Base-by-base conservation (phyloP, 306 rosid species). In the Pterocarpus santalinus region DNA sequence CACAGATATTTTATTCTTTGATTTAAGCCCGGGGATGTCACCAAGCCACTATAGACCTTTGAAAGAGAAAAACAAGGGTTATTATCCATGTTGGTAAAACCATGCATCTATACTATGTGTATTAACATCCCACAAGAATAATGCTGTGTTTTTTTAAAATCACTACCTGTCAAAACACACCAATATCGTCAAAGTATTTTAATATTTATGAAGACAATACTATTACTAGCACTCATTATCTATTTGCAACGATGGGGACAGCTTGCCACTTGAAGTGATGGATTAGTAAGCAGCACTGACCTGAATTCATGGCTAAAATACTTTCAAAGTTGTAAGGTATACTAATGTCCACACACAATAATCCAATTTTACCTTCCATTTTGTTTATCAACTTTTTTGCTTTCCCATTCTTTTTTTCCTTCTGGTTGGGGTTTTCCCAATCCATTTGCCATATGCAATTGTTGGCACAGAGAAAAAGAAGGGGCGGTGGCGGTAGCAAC, bases 361-460 rank as follows among this genome's bases (percentile, higher is more conserved):
- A 65, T 58, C 77, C 76, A 83, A 65, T 34, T 71, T 35, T 22
- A 69, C 57, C 14, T 5, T 11, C 3, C 75, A 67, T 35, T 38
- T 61, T 22, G 34, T 69, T n/a, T 44, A 13, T 41, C 78, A 17
- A 32, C 39, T 60, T 67, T 76, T 56, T 36, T 16, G 1, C 5
- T 49, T 36, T 32, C 28, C 46, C 1, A 4, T 10, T 30, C 5
- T 5, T 15, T 66, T 65, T 44, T 14, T 35, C 8, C 16, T 32
- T 10, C 28, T 22, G 7, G 13, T 35, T 77, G 53, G 65, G 46
- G 38, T 36, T 64, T 72, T 72, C 22, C 76, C 33, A 12, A 46
- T 72, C 83, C 57, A 83, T 56, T 79, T 49, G 69, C 63, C 84
- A 73, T 68, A 79, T 84, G 87, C 77, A 73, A 57, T 16, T 83